Base-by-base conservation (phyloP, 192 early-diverging fungal species). In the Martensiomyces pterosporus region DNA sequence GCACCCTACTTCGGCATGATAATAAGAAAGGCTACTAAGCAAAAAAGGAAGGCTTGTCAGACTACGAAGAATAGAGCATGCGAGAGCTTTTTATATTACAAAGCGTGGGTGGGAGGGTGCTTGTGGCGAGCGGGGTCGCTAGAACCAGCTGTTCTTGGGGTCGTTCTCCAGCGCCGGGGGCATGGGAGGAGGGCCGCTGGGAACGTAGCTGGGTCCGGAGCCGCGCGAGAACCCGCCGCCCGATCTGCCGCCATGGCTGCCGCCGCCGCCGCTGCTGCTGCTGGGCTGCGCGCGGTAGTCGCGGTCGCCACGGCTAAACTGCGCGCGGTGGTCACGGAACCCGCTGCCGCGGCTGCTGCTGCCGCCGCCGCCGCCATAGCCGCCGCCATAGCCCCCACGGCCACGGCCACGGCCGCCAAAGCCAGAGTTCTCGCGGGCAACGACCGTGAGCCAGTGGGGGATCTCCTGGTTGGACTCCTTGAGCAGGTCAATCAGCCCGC, bases 391-490 rank as follows among this genome's bases (percentile, higher is more conserved):
- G 39, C 85, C 76, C 39, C 87, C 73, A 32, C 87, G 80, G 24
- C 81, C 69, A 32, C 80, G 52, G 7, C 79, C 71, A 23, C 78
- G 55, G 38, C 83, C 78, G 19, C 77, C 64, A 43, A 57, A 77
- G 47, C 69, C 56, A 9, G 64, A 63, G 16, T 65, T 55, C 46
- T 88, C 85, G 48, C 84, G 71, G 9, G 80, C 84, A 19, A 90
- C 77, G 18, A 80, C 66, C 45, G 86, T 79, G 26, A 98, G 79
- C 83, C 85, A 95, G 15, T 57, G 42, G 25, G 93, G 93, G 21
- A 98, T 63, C 21, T 95, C 92, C 67, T 98, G 95, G 60, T 95
- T 93, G 21, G 95, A 90, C 55, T 98, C 95, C 50, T 78, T 81
- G 26, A 98, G 80, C 43, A 96, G 79, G 6, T 93, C 91, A 27